Percentiles rank a stretch among this genome's conserved stretches.
Evolutionary conservation across 768 basidiomycete species (phyloP).

Genomic region (Lentinula lateritia): DNA sequence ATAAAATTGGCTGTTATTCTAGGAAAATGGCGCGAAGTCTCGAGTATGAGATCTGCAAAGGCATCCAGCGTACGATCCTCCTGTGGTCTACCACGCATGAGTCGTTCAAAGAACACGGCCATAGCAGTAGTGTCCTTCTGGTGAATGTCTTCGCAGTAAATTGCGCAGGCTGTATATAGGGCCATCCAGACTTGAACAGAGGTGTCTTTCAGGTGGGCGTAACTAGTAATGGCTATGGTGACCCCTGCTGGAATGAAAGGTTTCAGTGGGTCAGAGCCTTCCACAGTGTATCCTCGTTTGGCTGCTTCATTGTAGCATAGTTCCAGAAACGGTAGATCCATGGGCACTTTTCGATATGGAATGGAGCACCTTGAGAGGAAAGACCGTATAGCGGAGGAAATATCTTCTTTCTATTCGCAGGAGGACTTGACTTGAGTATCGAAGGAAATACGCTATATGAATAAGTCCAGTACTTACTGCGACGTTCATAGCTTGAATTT

Average conservation of each 20-base stretch:
- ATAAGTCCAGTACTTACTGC: neutral
- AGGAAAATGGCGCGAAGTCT: conserved; percentile 21
- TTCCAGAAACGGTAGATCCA: neutral
- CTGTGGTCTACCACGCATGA: conserved; percentile 22
- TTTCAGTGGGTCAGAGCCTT: conserved; percentile 14
- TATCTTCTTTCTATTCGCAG: neutral
- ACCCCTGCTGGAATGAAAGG: conserved; percentile 27
- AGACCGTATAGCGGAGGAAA: neutral
- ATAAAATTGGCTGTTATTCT: conserved; percentile 28
- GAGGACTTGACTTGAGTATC: no score
- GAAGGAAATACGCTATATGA: neutral
- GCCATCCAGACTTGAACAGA: conserved; percentile 28
- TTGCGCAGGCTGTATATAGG: conserved; percentile 32
- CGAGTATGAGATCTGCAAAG: conserved; percentile 25
- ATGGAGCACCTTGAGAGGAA: conserved; percentile 3
- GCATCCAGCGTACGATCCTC: conserved; percentile 24
- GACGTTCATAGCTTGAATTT: neutral
- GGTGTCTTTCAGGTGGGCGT: conserved; percentile 22
- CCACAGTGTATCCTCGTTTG: conserved; percentile 20
- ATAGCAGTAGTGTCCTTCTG: conserved; percentile 19
- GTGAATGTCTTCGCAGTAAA: conserved; percentile 30
- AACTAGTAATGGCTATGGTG: conserved; percentile 20
- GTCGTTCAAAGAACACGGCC: conserved; percentile 25
- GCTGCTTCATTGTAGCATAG: conserved; percentile 18
- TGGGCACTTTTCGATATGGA: conserved; percentile 8